A percentile compares a stretch with the other conserved stretches of the same genome.
phyloP scores from a whole-genome alignment of 371 early-diverging fungal species.

The Neoconidiobolus thromboides region DNA sequence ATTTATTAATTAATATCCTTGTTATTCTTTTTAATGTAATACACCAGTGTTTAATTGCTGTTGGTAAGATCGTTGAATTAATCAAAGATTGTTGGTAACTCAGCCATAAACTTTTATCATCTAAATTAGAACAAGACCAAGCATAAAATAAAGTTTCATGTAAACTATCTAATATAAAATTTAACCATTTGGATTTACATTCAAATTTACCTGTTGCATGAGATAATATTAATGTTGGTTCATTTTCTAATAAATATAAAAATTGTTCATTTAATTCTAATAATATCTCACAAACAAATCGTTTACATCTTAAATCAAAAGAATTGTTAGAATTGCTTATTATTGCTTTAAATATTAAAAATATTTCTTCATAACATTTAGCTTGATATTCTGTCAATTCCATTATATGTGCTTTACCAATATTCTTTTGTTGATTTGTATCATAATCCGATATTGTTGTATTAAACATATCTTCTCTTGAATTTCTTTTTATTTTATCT shows the following conservation, averaged over 20 bases:
- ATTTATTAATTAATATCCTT: neutral
- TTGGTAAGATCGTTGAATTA: neutral
- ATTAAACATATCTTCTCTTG: neutral
- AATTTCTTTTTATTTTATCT: neutral
- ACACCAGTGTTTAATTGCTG: neutral
- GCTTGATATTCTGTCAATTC: neutral
- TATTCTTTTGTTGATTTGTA: too few relatives aligned
- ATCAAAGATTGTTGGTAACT: neutral
- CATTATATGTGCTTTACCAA: too few relatives aligned
- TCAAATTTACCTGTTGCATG: neutral
- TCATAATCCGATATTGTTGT: too few relatives aligned
- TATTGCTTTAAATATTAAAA: neutral
- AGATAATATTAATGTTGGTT: neutral
- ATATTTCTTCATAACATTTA: neutral
- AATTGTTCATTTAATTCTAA: conserved; percentile 3
- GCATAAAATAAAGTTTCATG: conserved; percentile 1
- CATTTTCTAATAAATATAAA: neutral
- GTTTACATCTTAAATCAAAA: neutral
- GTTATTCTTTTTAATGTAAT: neutral
- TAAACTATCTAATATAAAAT: neutral
- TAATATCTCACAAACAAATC: neutral
- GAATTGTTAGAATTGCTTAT: neutral
- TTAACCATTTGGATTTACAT: neutral
- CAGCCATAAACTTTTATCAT: neutral
- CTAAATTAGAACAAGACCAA: neutral